Conservation (phyloP, 108 stramenopile genomes). For the Cyclostephanos invisitatus region DNA sequence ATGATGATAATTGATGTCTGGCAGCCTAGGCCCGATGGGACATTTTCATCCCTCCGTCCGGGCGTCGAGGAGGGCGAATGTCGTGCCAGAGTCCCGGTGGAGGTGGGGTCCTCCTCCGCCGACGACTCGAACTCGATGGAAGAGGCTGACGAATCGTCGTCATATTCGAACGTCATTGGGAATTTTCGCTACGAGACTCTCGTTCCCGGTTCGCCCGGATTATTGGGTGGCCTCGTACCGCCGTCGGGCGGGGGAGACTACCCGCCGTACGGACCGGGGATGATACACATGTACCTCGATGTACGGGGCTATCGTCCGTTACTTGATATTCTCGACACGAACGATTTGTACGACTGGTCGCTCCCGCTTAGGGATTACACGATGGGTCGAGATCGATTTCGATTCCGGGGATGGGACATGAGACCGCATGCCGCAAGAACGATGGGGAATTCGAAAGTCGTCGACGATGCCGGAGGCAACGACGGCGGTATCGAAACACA, state of each 20-base stretch:
- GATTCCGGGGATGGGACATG: not conserved
- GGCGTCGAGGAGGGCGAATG: conserved; percentile 53
- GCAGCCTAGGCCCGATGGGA: conserved; percentile 70
- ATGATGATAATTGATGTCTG: conserved; percentile 54
- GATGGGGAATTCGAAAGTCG: not conserved
- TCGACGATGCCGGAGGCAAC: conserved; percentile 2
- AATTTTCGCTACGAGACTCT: conserved; percentile 49
- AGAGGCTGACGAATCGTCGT: not conserved
- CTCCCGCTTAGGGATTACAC: conserved; percentile 1
- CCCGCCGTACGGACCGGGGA: conserved; percentile 52
- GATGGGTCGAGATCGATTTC: conserved; percentile 19
- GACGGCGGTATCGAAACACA: conserved; percentile 39
- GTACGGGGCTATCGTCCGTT: conserved; percentile 43
- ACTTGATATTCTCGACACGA: conserved; percentile 43
- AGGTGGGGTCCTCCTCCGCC: not conserved
- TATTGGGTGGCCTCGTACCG: conserved; percentile 58
- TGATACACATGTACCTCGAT: conserved; percentile 50
- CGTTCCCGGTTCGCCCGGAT: conserved; percentile 59
- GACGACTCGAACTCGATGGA: not conserved
- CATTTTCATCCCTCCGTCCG: conserved; percentile 53
- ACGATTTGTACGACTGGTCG: conserved; percentile 25
- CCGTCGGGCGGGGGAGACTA: conserved; percentile 28
- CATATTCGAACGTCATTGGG: conserved; percentile 3
- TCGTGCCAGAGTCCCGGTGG: conserved; percentile 46
- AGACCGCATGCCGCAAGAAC: conserved; percentile 21